These are phyloP conservation scores for Paecilomyces fulvus DNA, from an alignment of 2,329 filamentous ascomycete species.

Conservation along the genomic window DNA sequence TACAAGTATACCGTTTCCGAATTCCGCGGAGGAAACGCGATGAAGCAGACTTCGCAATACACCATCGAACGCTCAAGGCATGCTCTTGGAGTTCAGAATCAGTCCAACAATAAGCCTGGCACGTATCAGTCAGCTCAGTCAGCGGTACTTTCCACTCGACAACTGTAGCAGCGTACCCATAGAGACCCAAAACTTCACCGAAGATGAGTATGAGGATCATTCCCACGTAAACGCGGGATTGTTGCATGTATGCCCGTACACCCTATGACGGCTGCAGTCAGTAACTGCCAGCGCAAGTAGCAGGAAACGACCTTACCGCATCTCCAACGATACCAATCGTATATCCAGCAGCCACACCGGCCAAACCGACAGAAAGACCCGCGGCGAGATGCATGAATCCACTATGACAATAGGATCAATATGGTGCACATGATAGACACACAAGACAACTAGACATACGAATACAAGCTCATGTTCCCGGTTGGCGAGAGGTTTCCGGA, in stretches of 20 bases:
- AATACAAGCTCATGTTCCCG: slow-evolving; percentile 73
- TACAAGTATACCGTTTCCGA: not conserved
- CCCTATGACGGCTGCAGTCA: slow-evolving; percentile 40
- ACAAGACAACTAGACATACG: slow-evolving; percentile 42
- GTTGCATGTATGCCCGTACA: slow-evolving; percentile 90
- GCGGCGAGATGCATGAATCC: slow-evolving; percentile 92
- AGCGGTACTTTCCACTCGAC: not conserved
- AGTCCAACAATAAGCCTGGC: slow-evolving; percentile 76
- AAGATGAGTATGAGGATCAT: slow-evolving; percentile 99
- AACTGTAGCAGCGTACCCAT: slow-evolving; percentile 57
- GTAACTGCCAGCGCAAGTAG: slow-evolving; percentile 2
- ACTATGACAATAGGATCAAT: slow-evolving; percentile 35
- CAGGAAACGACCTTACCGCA: slow-evolving; percentile 47
- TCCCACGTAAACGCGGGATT: slow-evolving; percentile 91
- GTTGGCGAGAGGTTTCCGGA: slow-evolving; percentile 73
- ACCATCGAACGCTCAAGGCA: slow-evolving; percentile 36
- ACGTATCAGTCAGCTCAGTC: slow-evolving; percentile 1
- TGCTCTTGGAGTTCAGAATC: slow-evolving; percentile 80
- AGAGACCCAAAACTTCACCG: slow-evolving; percentile 91
- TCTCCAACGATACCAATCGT: slow-evolving; percentile 95
- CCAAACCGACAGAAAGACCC: slow-evolving; percentile 82
- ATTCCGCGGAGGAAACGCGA: not conserved
- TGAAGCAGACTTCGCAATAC: not conserved
- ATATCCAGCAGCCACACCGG: slow-evolving; percentile 89
- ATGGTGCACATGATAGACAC: slow-evolving; percentile 10